These are phyloP conservation scores for Microdochium trichocladiopsis DNA, from an alignment of 2,329 filamentous ascomycete genomes.

Conservation along the genomic window DNA sequence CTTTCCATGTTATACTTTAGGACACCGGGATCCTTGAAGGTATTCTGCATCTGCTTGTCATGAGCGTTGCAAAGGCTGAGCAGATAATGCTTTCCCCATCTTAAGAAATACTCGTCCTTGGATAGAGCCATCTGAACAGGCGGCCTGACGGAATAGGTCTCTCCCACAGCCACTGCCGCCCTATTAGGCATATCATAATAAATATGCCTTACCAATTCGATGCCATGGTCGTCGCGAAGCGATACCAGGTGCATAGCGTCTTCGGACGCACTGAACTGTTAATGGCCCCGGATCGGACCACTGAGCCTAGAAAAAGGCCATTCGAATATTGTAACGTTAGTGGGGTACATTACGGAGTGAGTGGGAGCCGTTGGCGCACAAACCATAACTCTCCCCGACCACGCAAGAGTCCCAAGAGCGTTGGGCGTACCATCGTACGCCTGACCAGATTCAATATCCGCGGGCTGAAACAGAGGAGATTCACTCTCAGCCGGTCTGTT, in stretches of 20 bases:
- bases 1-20: background rate
- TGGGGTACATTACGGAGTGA: background rate
- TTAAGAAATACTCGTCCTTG: background rate
- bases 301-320: background rate
- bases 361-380: background rate
- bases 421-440: background rate
- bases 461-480: background rate
- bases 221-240: background rate
- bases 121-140: background rate
- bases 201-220: background rate
- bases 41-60: background rate
- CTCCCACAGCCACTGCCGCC: background rate
- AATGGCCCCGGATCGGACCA: background rate
- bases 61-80: background rate
- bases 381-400: background rate
- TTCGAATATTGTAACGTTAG: background rate
- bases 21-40: background rate
- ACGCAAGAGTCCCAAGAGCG: background rate
- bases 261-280: background rate
- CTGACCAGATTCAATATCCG: background rate
- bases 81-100: background rate
- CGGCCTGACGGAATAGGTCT: background rate
- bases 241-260: background rate
- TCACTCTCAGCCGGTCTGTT: background rate
- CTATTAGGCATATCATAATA: background rate